Conservation (phyloP, 2,329 filamentous ascomycete genomes). For the Xylaria sp. region DNA sequence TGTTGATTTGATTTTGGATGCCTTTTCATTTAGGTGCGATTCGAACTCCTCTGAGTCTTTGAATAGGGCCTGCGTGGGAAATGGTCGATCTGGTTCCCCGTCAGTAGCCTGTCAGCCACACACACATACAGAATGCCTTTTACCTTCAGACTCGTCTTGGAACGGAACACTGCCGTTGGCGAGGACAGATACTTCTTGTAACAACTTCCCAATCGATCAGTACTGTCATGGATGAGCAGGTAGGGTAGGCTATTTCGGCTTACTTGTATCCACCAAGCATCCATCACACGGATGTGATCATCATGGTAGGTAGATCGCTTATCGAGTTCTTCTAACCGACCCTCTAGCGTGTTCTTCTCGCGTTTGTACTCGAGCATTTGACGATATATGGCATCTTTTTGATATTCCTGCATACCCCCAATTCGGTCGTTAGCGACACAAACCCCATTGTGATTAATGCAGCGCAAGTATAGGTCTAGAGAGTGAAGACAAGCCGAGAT, state of each 20-base stretch:
- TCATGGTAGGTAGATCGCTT: constrained; percentile 85
- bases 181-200: constrained; percentile 73
- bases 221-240: background rate
- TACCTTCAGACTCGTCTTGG: constrained; percentile 57
- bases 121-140: constrained; percentile 9
- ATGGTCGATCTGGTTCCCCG: constrained; percentile 59
- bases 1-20: constrained; percentile 78
- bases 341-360: constrained; percentile 83
- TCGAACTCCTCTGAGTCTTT: constrained; percentile 78
- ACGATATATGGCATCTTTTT: constrained; percentile 96
- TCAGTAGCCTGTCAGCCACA: constrained; percentile 39
- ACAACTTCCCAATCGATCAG: constrained; percentile 55
- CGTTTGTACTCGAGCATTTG: constrained; percentile 99
- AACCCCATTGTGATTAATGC: constrained; percentile 38
- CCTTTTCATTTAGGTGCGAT: constrained; percentile 80
- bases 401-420: constrained; percentile 73
- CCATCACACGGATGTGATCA: constrained; percentile 89
- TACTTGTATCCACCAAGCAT: constrained; percentile 95
- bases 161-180: constrained; percentile 61
- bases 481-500: constrained; percentile 42
- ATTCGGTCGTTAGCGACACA: constrained; percentile 51
- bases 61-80: constrained; percentile 69
- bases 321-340: constrained; percentile 80
- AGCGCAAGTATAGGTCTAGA: constrained; percentile 44
- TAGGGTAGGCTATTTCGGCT: constrained; percentile 46